Evolutionary conservation across 768 basidiomycete species (phyloP).

Genomic region (Kondoa subrosea): DNA sequence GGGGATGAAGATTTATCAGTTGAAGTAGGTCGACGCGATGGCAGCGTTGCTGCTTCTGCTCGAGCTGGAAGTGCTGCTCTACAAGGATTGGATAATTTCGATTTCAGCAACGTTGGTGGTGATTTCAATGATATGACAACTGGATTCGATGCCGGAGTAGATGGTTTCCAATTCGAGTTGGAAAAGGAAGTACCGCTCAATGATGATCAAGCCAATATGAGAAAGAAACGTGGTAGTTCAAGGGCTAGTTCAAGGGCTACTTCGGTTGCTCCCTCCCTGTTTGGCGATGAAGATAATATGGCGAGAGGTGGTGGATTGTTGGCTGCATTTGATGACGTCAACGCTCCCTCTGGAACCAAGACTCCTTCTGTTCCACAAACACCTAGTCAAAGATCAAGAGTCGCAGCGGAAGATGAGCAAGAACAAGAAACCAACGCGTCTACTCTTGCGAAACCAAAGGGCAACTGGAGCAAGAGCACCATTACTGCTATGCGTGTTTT

Average conservation of each 20-base stretch:
- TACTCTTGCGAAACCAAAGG: constrained; percentile 38
- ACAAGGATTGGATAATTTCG: constrained; percentile 1
- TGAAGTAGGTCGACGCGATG: constrained; percentile 56
- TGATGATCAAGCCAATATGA: constrained; percentile 37
- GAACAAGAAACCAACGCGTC: background rate
- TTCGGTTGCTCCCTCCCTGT: constrained; percentile 3
- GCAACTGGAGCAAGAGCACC: constrained; percentile 54
- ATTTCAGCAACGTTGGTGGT: background rate
- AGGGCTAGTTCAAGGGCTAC: background rate
- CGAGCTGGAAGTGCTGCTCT: background rate
- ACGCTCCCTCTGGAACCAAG: background rate
- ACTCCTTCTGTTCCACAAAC: background rate
- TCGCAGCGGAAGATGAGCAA: background rate
- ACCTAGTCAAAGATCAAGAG: background rate
- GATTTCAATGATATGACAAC: constrained; percentile 19
- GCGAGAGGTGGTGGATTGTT: constrained; percentile 35
- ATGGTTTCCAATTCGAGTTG: constrained; percentile 41
- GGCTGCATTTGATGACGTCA: constrained; percentile 37
- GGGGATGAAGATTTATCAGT: constrained; percentile 47
- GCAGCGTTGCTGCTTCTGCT: constrained; percentile 38
- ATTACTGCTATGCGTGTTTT: constrained; percentile 34
- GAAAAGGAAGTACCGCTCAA: constrained; percentile 37
- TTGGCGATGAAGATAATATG: constrained; percentile 10
- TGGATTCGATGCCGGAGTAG: constrained; percentile 39
- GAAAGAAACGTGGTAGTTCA: background rate